Percentiles rank a stretch among this genome's conserved stretches.
Evolutionary conservation across 495 filamentous ascomycete genomes (phyloP).

Genomic region (Penicillium antarcticum): DNA sequence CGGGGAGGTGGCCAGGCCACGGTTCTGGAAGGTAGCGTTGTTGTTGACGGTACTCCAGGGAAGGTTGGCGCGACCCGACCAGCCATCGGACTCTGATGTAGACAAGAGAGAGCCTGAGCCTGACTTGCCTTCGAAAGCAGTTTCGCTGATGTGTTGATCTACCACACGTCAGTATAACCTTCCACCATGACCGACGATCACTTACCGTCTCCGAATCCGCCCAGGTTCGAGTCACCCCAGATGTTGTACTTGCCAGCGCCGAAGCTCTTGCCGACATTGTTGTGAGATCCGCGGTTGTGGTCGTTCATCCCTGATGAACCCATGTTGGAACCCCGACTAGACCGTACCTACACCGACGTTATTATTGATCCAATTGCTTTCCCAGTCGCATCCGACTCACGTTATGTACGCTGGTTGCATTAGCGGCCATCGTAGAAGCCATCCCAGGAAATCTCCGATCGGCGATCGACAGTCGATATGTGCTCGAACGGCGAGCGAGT

Average conservation of each 20-base stretch:
- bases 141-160: conserved; percentile 33
- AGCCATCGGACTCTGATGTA: conserved; percentile 61
- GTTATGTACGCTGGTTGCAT: conserved; percentile 38
- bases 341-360: conserved; percentile 27
- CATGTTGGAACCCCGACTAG: conserved; percentile 38
- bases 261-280: conserved; percentile 43
- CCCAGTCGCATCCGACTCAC: conserved; percentile 18
- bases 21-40: conserved; percentile 44
- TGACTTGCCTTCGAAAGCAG: conserved; percentile 47
- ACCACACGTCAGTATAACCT: neutral
- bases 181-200: neutral
- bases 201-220: conserved; percentile 45
- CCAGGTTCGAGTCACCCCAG: conserved; percentile 56
- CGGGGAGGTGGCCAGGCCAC: conserved; percentile 46
- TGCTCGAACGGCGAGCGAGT: conserved; percentile 22
- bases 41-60: conserved; percentile 56
- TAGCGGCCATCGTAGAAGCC: conserved; percentile 41
- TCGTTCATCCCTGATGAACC: conserved; percentile 41
- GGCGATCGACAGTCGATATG: conserved; percentile 21
- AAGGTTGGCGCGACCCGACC: conserved; percentile 42
- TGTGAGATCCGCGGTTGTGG: conserved; percentile 33
- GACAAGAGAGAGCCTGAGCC: conserved; percentile 65
- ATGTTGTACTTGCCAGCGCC: conserved; percentile 50
- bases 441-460: conserved; percentile 25
- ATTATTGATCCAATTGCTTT: neutral